Evolutionary conservation across 768 basidiomycete genomes (phyloP), one percentile per base, ranked within the genome.

Genomic region (Thelephora aurantiotincta): DNA sequence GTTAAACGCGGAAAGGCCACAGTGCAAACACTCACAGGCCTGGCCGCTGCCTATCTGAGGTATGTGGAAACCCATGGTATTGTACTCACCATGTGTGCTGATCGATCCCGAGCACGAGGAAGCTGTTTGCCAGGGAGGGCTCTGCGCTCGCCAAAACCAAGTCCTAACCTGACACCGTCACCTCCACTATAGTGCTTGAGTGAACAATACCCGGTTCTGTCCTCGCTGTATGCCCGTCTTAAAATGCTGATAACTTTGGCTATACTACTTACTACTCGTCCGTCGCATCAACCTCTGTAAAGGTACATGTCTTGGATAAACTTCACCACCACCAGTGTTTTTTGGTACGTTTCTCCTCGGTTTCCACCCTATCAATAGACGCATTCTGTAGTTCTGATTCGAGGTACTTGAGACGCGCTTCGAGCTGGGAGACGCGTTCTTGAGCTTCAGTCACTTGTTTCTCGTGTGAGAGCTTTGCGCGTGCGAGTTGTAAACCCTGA

Each of bases 1-100:
- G 55, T 89, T 51, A 74, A 77, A 55, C 71, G 77, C 16, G 80
- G 70, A 37, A 74, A 69, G 54, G 71, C 77, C 45, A 63, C 73
- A 18, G 63, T 84, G 7, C 78, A 83, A 61, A 70, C 85, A 2
- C 60, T 81, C 51, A 65, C 77, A 33, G 88, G 88, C 19, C 66
- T 91, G 43, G 67, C 67, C 20, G 73, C 86, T 43, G 88, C 81
- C 13, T 65, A 82, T 46, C 65, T 91, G 49, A 86, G 87, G 87
- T 89, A 63, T 43, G 64, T 57, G 47, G n/a, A 23, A 44, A n/a
- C 33, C 45, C 43, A 33, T 46, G 45, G 43, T 47, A 44, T 44
- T 34, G 36, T 23, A 12, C 16, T 33, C 47, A 53, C 44, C 42
- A 51, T 14, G 37, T 35, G 37, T 37, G 16, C 38, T 19, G 20